Evolutionary conservation across 139 green algal species (phyloP).

Genomic region (Picochlorum sp.): DNA sequence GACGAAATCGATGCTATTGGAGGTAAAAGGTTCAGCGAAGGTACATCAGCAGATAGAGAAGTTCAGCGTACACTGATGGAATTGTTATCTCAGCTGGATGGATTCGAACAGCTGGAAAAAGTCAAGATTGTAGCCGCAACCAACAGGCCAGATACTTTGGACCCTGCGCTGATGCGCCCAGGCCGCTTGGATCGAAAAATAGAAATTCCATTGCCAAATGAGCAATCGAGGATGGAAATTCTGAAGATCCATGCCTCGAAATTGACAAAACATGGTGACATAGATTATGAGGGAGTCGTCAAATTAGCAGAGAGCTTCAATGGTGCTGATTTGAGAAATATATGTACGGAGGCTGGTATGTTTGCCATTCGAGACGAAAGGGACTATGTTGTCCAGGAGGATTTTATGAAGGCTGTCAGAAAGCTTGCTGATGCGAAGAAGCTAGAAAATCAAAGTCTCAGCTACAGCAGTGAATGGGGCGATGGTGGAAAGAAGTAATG

Average conservation of each 20-base stretch:
- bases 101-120: slow-evolving; percentile 94
- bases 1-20: slow-evolving; percentile 99
- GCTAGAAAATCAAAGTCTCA: slow-evolving; percentile 71
- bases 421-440: slow-evolving; percentile 99
- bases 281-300: slow-evolving; percentile 96
- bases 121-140: slow-evolving; percentile 96
- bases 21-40: slow-evolving; percentile 87
- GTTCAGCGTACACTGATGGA: slow-evolving; percentile 99
- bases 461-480: slow-evolving; percentile 68
- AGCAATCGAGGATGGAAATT: slow-evolving; percentile 92
- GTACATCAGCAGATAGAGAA: slow-evolving; percentile 93
- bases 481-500: slow-evolving; percentile 27
- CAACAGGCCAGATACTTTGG: slow-evolving; percentile 92
- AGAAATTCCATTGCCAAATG: slow-evolving; percentile 99
- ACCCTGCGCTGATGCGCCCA: slow-evolving; percentile 92
- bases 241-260: slow-evolving; percentile 94
- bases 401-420: slow-evolving; percentile 99
- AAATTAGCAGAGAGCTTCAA: slow-evolving; percentile 98
- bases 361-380: slow-evolving; percentile 92
- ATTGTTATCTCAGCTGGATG: slow-evolving; percentile 96
- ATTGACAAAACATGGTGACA: slow-evolving; percentile 96
- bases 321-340: slow-evolving; percentile 95
- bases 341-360: slow-evolving; percentile 98
- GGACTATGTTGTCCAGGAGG: slow-evolving; percentile 88
- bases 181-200: slow-evolving; percentile 95